Evolutionary conservation across 2,329 filamentous ascomycete species (phyloP).

Genomic region (Albophoma yamanashiensis): DNA sequence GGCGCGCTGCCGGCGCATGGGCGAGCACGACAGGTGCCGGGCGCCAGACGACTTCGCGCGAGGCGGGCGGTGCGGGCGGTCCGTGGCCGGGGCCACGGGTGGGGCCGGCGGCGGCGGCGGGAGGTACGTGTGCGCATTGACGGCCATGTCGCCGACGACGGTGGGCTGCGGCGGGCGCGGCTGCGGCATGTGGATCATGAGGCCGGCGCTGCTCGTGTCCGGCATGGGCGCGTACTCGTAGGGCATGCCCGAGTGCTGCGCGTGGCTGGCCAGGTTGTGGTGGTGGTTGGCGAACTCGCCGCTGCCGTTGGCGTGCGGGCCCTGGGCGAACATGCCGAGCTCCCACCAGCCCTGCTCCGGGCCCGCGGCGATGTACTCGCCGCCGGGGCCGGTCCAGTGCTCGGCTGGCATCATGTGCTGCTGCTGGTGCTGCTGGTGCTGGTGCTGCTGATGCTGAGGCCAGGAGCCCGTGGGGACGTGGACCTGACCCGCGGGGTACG

Average conservation of each 20-base stretch:
- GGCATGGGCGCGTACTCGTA: conserved; percentile 26
- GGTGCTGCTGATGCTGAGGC: conserved; percentile 11
- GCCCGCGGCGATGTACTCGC: conserved; percentile 13
- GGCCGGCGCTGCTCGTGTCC: conserved; percentile 23
- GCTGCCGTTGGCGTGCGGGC: conserved; percentile 5
- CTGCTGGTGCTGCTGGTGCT: conserved; percentile 13
- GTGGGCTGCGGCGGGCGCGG: conserved; percentile 23
- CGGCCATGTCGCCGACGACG: conserved; percentile 22
- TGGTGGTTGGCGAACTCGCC: conserved; percentile 19
- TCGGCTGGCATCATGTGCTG: conserved; percentile 11
- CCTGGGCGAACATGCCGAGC: conserved; percentile 16
- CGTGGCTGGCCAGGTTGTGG: conserved; percentile 29
- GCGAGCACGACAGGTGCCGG: conserved; percentile 30
- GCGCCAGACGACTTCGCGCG: conserved; percentile 44
- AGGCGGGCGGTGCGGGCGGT: conserved; percentile 34
- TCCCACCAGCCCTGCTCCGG: conserved; percentile 20
- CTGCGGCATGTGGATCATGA: conserved; percentile 46
- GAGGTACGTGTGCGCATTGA: conserved; percentile 23
- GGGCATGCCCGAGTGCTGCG: conserved; percentile 26
- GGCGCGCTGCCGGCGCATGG: conserved; percentile 30
- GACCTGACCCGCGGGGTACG: conserved; percentile 13
- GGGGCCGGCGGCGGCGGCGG: conserved; percentile 20
- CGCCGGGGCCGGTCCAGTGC: conserved; percentile 13
- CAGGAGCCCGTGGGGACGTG: conserved; percentile 6
- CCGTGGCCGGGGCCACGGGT: conserved; percentile 12